Evolutionary conservation across 257 asterid species (phyloP).

Genomic region (Gentiana dahurica): DNA sequence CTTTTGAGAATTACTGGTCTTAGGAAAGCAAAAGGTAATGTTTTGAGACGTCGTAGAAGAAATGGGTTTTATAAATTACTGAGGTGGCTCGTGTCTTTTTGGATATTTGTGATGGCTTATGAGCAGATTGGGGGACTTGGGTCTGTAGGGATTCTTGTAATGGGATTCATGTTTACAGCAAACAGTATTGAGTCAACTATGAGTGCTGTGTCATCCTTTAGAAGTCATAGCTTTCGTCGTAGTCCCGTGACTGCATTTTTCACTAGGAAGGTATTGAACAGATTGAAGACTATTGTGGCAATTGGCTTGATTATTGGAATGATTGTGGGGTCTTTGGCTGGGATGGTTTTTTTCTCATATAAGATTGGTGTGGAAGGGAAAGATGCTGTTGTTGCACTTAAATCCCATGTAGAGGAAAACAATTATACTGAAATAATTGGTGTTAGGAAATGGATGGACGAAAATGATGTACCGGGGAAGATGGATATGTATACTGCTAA

Average conservation of each 20-base stretch:
- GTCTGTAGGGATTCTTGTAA: slow-evolving; percentile 43
- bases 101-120: slow-evolving; percentile 74
- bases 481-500: slow-evolving; percentile 69
- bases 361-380: slow-evolving; percentile 87
- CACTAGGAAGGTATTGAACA: slow-evolving; percentile 52
- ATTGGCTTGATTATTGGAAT: slow-evolving; percentile 75
- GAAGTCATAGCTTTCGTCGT: slow-evolving; percentile 70
- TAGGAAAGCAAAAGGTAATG: slow-evolving; percentile 29
- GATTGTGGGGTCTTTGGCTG: slow-evolving; percentile 64
- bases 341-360: slow-evolving; percentile 69
- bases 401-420: slow-evolving; percentile 77
- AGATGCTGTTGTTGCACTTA: slow-evolving; percentile 69
- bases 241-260: slow-evolving; percentile 52
- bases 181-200: slow-evolving; percentile 58
- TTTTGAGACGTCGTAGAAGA: slow-evolving; percentile 31
- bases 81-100: slow-evolving; percentile 82
- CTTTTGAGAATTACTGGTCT: slow-evolving; percentile 30
- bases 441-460: slow-evolving; percentile 92
- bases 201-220: slow-evolving; percentile 52
- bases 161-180: slow-evolving; percentile 63
- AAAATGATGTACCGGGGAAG: slow-evolving; percentile 81
- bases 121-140: slow-evolving; percentile 63
- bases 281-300: slow-evolving; percentile 74
- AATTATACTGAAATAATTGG: slow-evolving; percentile 89
- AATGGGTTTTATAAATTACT: slow-evolving; percentile 65